Base-by-base conservation (phyloP, 331 rosid genomes). In the Quercus phellos region DNA sequence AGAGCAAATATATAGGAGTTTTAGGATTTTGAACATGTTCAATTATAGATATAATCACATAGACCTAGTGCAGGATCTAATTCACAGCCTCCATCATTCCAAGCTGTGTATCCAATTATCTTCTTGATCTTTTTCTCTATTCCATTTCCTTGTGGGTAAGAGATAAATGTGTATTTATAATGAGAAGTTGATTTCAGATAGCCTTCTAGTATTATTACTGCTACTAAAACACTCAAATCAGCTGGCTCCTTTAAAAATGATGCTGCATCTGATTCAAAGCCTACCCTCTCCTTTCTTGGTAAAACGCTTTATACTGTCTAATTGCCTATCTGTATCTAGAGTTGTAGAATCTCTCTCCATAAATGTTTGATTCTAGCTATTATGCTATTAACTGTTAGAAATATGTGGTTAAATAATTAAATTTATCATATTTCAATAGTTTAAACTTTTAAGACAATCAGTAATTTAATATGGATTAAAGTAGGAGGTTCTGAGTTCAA, bases 1-100 rank as follows among this genome's bases (percentile, higher is more conserved):
- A 85, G 80, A 68, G 82, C 27, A 77, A 58, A 64, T 24, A 21
- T 73, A 58, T 84, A 74, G 50, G 35, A 63, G 21, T 9, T 22
- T 59, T 74, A 78, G 75, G 80, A 34, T 82, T 79, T 74, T 17
- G 77, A 16, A 29, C 21, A 63, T 16, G 4, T 63, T 29, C 64
- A 58, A 12, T 27, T 1, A 14, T 63, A 18, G 42, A 29, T 63
- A 18, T 63, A 27, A n/a, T 27, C 21, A 29, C 30, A 8, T 63
- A 27, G 42, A 61, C 42, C 17, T 63, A 6, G 21, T 63, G 12
- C 21, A 63, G 17, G 64, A 58, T 22, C 64, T 7, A 58, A 58
- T 46, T 46, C 4, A 12, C 53, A 46, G 14, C 53, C 46, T 8
- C 46, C 46, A 38, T 8, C 46, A 38, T 38, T 38, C 12, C 46